These are phyloP conservation scores for Astrothelium macrocarpum DNA, from an alignment of 495 filamentous ascomycete species.

Conservation along the genomic window DNA sequence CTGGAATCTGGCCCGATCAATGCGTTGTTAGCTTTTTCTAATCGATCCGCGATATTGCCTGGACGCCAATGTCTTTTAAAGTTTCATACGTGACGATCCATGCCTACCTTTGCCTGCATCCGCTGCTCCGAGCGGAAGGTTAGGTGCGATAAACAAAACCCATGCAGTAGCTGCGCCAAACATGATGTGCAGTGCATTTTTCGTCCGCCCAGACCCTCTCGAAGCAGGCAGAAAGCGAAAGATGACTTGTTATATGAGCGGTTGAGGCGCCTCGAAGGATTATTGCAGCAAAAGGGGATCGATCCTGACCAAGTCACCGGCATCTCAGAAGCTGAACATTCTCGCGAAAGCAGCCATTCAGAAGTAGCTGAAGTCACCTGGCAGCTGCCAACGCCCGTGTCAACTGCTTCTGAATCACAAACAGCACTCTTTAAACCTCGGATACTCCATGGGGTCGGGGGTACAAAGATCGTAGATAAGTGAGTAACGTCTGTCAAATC, in stretches of 20 bases:
- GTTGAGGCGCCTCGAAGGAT: background rate
- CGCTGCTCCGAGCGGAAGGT: constrained; percentile 5
- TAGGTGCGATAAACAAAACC: constrained; percentile 1
- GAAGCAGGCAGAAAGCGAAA: background rate
- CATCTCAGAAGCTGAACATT: background rate
- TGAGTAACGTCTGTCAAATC: background rate
- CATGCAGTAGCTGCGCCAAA: background rate
- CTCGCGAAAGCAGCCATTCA: background rate
- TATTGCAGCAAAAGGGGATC: background rate
- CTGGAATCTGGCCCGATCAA: background rate
- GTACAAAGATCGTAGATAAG: constrained; percentile 3
- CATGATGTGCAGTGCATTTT: background rate
- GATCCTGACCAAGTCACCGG: background rate
- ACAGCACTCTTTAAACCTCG: background rate
- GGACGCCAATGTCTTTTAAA: background rate
- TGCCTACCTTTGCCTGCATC: background rate
- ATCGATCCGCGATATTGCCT: background rate
- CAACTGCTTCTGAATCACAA: background rate
- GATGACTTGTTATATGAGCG: background rate
- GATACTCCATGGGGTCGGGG: background rate
- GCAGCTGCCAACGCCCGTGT: background rate
- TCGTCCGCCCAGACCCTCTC: background rate
- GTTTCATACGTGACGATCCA: background rate
- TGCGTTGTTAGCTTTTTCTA: background rate
- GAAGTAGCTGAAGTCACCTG: background rate